Base-by-base conservation (phyloP, 345 rosid species). In the Stellera chamaejasme region DNA sequence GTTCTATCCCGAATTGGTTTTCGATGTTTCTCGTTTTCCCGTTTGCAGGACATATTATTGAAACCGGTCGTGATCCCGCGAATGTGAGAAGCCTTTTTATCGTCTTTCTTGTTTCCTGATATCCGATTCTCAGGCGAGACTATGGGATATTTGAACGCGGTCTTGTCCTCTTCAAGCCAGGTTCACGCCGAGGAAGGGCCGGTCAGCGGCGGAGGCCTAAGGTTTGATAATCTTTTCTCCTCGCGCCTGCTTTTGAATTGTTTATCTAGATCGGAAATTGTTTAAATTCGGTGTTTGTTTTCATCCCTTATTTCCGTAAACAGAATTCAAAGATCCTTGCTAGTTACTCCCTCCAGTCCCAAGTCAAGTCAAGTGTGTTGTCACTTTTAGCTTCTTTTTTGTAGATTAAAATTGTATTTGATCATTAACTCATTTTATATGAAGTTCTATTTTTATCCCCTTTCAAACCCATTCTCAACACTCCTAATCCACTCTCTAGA, bases 151-250 rank as follows among this genome's bases (percentile, higher is more conserved):
- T 72, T 89, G 53, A 89, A 82, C 70, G 81, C 97, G 10, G 81
- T 89, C 2, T 65, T 93, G 74, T 67, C 93, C 12, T 73, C 89
- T 67, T 79, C 98, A 27, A 78, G 74, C 63, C 95, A 84, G 69
- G 77, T 75, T 74, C 82, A 84, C 13, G 82, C 82, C 52, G 91
- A 81, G 51, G 91, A 87, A 52, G 79, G 77, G 43, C 97, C 91
- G 23, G 96, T 80, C 13, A 82, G 88, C 66, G 99, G 99, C 45
- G 96, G 99, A 0, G 97, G 99, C 43, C 89, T 82, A 66, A 93
- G 99, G 99, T 93, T 61, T 32, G 2, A 16, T 42, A 15, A 52
- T 41, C 23, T 42, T 58, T 52, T 13, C 36, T 11, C 14, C 3
- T 11, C 23, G 23, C 23, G 0, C 27, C 47, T 5, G 0, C 51